Base-by-base conservation (phyloP, 2,329 filamentous ascomycete species). In the Neofusicoccum kwambonambiense region DNA sequence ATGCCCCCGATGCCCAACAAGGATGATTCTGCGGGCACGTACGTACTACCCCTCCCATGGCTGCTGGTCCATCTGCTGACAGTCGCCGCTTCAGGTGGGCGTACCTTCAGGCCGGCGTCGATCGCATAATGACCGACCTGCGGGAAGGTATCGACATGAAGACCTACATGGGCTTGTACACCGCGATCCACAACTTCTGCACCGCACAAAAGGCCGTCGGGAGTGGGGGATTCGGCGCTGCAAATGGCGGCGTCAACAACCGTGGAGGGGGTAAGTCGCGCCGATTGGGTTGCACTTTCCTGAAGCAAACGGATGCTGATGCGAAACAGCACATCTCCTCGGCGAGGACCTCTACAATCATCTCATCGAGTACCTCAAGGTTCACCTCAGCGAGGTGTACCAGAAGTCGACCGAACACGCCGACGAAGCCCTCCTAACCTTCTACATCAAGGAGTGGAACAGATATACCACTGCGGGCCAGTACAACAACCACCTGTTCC, bases 131-230 rank as follows among this genome's bases (percentile, higher is more conserved):
- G 94, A 87, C 88, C 71, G 91, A 96, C 74, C 84, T 98, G 34
- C 91, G 94, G 73, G 90, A 92, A 69, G 95, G 95, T 67, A 91
- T 99, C 80, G 93, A 97, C 74, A 93, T 98, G 89, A 87, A 90
- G 72, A 94, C 92, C 84, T 98, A 98, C 80, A 97, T 98, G 94
- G 92, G 91, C 64, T 88, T 97, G 67, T 98, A 98, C 80, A 97
- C 94, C 62, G 93, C 93, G 67, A 95, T 99, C 57, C 95, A 99
- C 81, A 97, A 99, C 82, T 99, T 99, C 79, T 99, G 95, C 78
- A 99, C 95, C 64, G 97, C 95, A 27, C 95, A 98, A 78, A 98
- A 98, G 77, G 92, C 92, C 1, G 88, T 93, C 50, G 86, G 87
- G n/a, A 83, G 86, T 61, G 79, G 79, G 13, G 76, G 74, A 27